These are phyloP conservation scores for Glycine soja DNA, from an alignment of 306 rosid species.

Conservation along the genomic window DNA sequence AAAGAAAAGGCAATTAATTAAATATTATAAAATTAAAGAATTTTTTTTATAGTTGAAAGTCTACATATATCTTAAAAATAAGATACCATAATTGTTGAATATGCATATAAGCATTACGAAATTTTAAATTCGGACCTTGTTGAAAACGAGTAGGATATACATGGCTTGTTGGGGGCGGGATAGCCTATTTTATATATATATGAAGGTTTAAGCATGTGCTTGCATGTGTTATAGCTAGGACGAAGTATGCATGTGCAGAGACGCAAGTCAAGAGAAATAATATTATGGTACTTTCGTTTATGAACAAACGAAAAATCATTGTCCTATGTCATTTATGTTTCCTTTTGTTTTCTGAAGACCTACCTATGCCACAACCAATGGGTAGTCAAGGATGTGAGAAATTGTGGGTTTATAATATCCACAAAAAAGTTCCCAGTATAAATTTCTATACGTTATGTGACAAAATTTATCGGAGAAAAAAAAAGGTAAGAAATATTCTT, in stretches of 20 bases:
- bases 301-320: slow-evolving; percentile 29
- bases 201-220: slow-evolving; percentile 43
- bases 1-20: background rate
- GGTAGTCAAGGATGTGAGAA: background rate
- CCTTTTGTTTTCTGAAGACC: background rate
- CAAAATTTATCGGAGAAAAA: background rate
- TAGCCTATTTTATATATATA: background rate
- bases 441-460: background rate
- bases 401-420: background rate
- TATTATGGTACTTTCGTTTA: slow-evolving; percentile 39
- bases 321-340: slow-evolving; percentile 26
- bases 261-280: slow-evolving; percentile 42
- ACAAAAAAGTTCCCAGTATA: background rate
- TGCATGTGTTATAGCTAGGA: slow-evolving; percentile 43
- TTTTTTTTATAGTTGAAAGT: background rate
- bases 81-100: background rate
- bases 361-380: background rate
- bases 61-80: background rate
- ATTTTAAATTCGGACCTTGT: slow-evolving; percentile 35
- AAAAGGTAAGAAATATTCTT: background rate
- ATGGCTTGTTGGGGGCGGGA: slow-evolving; percentile 25
- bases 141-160: slow-evolving; percentile 46
- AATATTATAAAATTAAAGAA: background rate
- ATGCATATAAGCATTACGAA: background rate
- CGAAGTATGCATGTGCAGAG: slow-evolving; percentile 46